Evolutionary conservation across 2,329 filamentous ascomycete species (phyloP), one percentile per base, ranked within the genome.

Genomic region (Ceratocystis colombiana): DNA sequence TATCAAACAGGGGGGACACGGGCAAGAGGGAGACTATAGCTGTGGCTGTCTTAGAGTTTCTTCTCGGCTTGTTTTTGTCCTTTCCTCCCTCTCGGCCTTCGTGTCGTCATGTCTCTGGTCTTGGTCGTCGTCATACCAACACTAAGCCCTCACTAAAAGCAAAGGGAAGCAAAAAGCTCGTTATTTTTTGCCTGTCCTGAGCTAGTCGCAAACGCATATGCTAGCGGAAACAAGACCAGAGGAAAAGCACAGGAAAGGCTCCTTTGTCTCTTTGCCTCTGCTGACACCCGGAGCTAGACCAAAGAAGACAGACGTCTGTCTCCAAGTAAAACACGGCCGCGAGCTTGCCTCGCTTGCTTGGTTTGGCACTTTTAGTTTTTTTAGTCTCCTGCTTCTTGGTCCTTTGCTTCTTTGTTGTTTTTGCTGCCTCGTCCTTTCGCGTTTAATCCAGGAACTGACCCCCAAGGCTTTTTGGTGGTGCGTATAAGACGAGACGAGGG

Each of bases 11-110:
- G 37, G 37, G 10, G 10, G 10, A 41, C 10, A 41, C 10, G 3
- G 37, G 10, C 37, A 3, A 41, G 10, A 41, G 37, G 37, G 37
- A 15, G 37, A 41, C 37, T 41, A 7, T 53, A 1, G 7, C 48
- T 25, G 7, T 25, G 17, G 48, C 15, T 22, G n/a, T 25, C 22
- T 25, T 53, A 6, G 3, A n/a, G n/a, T 25, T 22, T 33, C 53
- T 30, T 2, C 53, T 15, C 53, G 6, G 15, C 20, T 33, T 20
- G 20, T 25, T 57, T n/a, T 57, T 57, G 22, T 57, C 28, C 20
- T 25, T n/a, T 17, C 15, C 25, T 33, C 53, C 53, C 53, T 28
- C 53, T 57, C 53, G 53, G 53, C 28, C 53, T 57, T 57, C 25
- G 22, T 57, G 53, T 57, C 53, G 22, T 55, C 50, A 55, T 55